These are phyloP conservation scores for Capsicum pubescens DNA, from an alignment of 257 asterid species.

Conservation along the genomic window DNA sequence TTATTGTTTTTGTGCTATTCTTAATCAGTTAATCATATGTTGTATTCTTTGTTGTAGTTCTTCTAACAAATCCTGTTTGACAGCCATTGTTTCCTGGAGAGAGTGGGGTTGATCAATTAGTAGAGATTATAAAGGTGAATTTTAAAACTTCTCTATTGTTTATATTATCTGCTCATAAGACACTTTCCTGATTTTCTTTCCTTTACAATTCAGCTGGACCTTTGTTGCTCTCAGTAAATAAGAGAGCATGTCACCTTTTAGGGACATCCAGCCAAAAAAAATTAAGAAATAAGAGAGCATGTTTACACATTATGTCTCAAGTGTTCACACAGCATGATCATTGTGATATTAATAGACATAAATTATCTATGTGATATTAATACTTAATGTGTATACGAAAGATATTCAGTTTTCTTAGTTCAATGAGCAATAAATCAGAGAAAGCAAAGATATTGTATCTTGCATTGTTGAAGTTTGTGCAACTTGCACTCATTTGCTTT, in stretches of 20 bases:
- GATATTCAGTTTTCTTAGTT: background rate
- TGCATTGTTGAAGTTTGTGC: background rate
- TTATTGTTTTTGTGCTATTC: slow-evolving; percentile 26
- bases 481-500: slow-evolving; percentile 8
- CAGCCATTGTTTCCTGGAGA: slow-evolving; percentile 99
- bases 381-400: background rate
- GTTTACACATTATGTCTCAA: background rate
- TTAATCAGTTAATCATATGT: slow-evolving; percentile 25
- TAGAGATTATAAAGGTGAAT: slow-evolving; percentile 89
- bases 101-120: slow-evolving; percentile 98
- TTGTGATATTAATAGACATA: background rate
- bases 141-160: background rate
- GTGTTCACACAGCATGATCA: background rate
- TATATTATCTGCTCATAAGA: background rate
- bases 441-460: background rate
- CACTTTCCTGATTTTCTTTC: background rate
- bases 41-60: slow-evolving; percentile 28
- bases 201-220: slow-evolving; percentile 26
- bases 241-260: background rate
- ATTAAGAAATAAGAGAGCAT: background rate
- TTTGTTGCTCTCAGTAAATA: slow-evolving; percentile 14
- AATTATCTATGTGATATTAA: background rate
- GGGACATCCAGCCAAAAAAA: background rate
- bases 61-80: slow-evolving; percentile 40
- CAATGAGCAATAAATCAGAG: slow-evolving; percentile 7